Conservation (phyloP, 2,329 filamentous ascomycete species). For the Colletotrichum nymphaeae region DNA sequence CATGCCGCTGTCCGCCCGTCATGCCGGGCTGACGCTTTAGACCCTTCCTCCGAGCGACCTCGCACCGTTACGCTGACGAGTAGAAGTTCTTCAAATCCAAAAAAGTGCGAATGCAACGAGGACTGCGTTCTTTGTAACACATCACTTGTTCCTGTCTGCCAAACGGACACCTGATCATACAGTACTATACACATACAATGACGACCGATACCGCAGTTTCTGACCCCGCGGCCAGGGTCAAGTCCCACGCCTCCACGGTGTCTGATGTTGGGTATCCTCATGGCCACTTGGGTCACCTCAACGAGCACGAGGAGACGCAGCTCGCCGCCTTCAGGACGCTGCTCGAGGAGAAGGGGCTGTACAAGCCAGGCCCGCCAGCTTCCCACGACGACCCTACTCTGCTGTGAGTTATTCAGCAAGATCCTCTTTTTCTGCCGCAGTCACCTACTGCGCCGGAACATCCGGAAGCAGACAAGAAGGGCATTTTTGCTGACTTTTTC, state of each 20-base stretch:
- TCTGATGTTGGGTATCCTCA: conserved; percentile 70
- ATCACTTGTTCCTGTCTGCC: not conserved
- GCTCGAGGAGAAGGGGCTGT: conserved; percentile 73
- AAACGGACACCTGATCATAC: not conserved
- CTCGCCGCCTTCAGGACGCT: conserved; percentile 79
- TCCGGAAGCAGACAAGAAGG: not conserved
- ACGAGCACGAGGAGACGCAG: conserved; percentile 72
- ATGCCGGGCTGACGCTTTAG: conserved; percentile 15
- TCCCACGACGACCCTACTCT: conserved; percentile 81
- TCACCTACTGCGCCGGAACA: not conserved
- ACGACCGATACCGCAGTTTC: conserved; percentile 23
- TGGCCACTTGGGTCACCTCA: conserved; percentile 86
- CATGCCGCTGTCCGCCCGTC: not conserved
- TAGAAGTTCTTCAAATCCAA: not conserved
- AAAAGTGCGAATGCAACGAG: not conserved
- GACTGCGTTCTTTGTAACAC: not conserved
- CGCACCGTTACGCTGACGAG: conserved; percentile 21
- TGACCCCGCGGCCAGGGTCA: conserved; percentile 27
- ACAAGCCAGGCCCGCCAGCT: conserved; percentile 64
- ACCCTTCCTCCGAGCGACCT: conserved; percentile 11
- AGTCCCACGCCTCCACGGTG: conserved; percentile 24
- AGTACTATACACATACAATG: not conserved
- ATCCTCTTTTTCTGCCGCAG: not conserved
- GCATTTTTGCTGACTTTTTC: conserved; percentile 15
- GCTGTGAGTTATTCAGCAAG: conserved; percentile 61